These are phyloP conservation scores for Pseudocercospora eumusae DNA, from an alignment of 2,329 filamentous ascomycete genomes.

Conservation along the genomic window DNA sequence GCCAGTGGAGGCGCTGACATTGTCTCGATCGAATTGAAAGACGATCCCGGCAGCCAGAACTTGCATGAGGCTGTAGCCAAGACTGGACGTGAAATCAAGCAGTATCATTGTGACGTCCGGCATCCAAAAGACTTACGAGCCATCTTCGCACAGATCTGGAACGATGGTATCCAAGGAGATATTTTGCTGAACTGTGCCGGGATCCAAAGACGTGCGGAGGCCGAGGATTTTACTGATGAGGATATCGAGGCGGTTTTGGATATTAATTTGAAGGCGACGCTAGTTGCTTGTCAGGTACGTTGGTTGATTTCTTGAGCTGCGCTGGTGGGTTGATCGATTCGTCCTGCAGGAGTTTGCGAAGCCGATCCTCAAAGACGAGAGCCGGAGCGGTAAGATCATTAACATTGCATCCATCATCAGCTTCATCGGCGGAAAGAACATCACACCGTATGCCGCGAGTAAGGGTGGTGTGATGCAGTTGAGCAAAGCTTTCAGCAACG, in stretches of 20 bases:
- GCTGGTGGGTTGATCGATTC: too few species aligned
- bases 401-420: constrained; percentile 34
- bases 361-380: constrained; percentile 26
- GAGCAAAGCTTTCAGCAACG: constrained; percentile 80
- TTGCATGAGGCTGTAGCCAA: constrained; percentile 13
- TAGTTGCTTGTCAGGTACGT: constrained; percentile 25
- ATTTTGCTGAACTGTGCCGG: constrained; percentile 38
- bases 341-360: constrained; percentile 30
- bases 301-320: too few species aligned
- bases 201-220: constrained; percentile 34
- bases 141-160: constrained; percentile 27
- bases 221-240: constrained; percentile 35
- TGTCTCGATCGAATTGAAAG: constrained; percentile 33
- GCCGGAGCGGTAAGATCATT: constrained; percentile 32
- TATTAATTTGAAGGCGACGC: constrained; percentile 32
- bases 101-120: constrained; percentile 26
- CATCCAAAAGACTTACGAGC: constrained; percentile 21
- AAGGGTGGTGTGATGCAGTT: constrained; percentile 84
- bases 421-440: constrained; percentile 57
- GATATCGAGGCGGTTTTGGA: constrained; percentile 36
- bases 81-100: constrained; percentile 20
- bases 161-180: constrained; percentile 31
- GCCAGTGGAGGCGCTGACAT: constrained; percentile 34
- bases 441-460: constrained; percentile 80
- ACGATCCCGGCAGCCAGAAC: constrained; percentile 20